Evolutionary conservation across 1,284 basidiomycete species (phyloP).

Genomic region (Boletellus deceptivus): DNA sequence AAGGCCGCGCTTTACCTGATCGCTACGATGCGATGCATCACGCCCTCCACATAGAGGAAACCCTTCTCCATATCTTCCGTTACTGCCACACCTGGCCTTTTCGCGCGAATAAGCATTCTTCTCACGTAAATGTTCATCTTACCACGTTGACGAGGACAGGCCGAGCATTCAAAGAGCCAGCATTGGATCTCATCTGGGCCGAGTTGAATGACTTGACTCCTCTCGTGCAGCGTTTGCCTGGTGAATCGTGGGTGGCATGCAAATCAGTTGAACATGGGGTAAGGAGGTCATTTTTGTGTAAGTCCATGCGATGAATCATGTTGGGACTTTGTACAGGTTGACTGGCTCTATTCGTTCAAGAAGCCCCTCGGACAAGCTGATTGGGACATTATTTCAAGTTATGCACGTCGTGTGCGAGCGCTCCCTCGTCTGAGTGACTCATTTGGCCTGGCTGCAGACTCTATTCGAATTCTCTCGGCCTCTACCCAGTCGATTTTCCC

Average conservation of each 20-base stretch:
- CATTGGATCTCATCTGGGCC: constrained; percentile 8
- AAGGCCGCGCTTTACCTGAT: no score
- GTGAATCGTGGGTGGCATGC: no score
- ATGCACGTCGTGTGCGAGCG: neutral
- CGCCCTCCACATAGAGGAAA: no score
- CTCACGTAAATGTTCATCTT: no score
- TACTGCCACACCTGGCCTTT: no score
- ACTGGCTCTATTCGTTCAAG: neutral
- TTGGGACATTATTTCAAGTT: neutral
- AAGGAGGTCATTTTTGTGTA: no score
- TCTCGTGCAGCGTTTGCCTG: neutral
- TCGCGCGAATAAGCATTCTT: no score
- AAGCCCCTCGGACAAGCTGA: neutral
- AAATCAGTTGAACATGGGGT: neutral
- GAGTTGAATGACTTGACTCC: constrained; percentile 9
- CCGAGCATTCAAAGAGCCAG: constrained; percentile 11
- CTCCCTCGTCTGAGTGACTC: neutral
- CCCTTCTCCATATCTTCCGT: no score
- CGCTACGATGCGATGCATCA: no score
- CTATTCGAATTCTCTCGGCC: neutral
- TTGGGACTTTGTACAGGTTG: neutral
- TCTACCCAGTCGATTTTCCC: neutral
- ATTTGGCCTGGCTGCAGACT: neutral
- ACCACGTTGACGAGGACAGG: neutral
- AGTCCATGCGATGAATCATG: no score